Evolutionary conservation across 192 early-diverging fungal genomes (phyloP), one percentile per base, ranked within the genome.

Genomic region (Geranomyces variabilis): DNA sequence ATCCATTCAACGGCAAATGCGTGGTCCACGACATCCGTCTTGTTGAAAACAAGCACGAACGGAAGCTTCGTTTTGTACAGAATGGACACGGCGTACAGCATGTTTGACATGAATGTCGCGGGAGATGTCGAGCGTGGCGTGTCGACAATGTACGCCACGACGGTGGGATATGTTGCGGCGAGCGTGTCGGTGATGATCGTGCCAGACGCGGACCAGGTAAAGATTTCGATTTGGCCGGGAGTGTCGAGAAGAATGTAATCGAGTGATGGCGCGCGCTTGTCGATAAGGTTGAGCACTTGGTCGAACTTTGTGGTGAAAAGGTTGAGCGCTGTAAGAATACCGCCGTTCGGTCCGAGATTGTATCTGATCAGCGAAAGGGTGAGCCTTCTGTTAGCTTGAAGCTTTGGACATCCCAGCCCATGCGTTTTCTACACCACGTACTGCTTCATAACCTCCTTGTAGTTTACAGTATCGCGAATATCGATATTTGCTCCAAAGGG

Each of bases 401-500:
- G n/a, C n/a, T n/a, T n/a, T n/a, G n/a, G n/a, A n/a, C n/a, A n/a
- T n/a, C n/a, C 36, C 36, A 41, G 36, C 36, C 3, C 36, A 41
- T 7, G n/a, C n/a, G n/a, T n/a, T n/a, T n/a, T 1, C 71, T 33
- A 34, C 10, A 41, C 9, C 63, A 69, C 79, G 0, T 87, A 93
- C 90, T 97, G 94, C 70, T 92, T 91, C 96, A 99, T 99, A 44
- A 99, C 96, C 75, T 97, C 91, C 82, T 96, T 96, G 85, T 97
- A 99, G 83, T 99, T 94, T 28, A 99, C 91, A 4, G 95, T 96
- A 80, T 99, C 96, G 24, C 95, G 85, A 69, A 99, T 96, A 76
- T 99, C 96, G 66, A 99, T 95, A 77, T 99, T 96, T 47, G 94
- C 92, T n/a, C 88, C 86, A 77, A 92, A 99, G 10, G 94, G 94